Evolutionary conservation across 225 moss, liverwort and hornwort species (phyloP).

Genomic region (Thuidium tamariscinum): DNA sequence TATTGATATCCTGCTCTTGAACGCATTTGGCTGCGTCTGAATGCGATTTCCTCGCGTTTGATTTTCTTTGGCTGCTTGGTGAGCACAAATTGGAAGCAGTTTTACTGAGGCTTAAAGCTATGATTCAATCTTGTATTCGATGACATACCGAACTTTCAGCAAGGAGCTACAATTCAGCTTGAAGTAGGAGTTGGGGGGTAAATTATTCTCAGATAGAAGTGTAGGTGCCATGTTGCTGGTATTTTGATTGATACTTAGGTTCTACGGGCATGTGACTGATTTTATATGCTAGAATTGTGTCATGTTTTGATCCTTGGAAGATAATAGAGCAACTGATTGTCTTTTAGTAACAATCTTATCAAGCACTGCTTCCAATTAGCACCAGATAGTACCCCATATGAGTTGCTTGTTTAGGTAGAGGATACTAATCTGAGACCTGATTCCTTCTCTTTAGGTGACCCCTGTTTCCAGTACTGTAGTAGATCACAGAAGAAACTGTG

Average conservation of each 20-base stretch:
- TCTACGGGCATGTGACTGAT: neutral
- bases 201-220: neutral
- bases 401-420: neutral
- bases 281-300: neutral
- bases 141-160: neutral
- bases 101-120: neutral
- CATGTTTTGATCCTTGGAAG: neutral
- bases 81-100: neutral
- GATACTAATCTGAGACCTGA: neutral
- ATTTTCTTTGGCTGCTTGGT: neutral
- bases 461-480: neutral
- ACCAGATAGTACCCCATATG: neutral
- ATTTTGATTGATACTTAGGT: neutral
- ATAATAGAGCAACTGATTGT: neutral
- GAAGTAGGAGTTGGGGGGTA: neutral
- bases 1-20: neutral
- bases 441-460: neutral
- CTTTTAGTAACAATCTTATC: neutral
- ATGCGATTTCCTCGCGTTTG: neutral
- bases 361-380: neutral
- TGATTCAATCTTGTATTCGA: neutral
- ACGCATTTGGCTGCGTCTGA: neutral
- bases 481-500: too few species aligned
- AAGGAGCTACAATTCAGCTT: neutral
- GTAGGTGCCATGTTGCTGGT: neutral